Evolutionary conservation across 1,139 yeast species (phyloP), one percentile per base, ranked within the genome.

Genomic region (Nadsonia starkeyi-henricii): DNA sequence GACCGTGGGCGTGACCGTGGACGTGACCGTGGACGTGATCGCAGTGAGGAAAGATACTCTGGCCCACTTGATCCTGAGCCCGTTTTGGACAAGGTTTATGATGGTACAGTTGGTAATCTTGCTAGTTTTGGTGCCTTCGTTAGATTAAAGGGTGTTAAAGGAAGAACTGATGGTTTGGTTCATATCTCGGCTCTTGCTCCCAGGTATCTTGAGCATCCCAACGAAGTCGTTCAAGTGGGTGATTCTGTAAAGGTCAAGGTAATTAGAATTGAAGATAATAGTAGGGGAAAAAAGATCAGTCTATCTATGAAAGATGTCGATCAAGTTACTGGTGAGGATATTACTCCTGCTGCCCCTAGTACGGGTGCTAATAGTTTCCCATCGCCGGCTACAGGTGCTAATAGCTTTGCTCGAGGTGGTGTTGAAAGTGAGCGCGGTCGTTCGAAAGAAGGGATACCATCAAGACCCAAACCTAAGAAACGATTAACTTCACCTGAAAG

Each of bases 91-190:
- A 61, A 68, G 23, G 65, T 83, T 0, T 81, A 81, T 57, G 63
- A 62, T 42, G 96, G 95, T 0, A 64, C 57, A 21, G 82, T 89
- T 1, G 70, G 70, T 43, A 76, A 75, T 45, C 60, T 85, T 3
- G 77, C 79, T 20, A 63, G 74, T 1, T 89, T 78, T 63, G 97
- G 98, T 0, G 94, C 88, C 1, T 89, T 91, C 60, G 76, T 88
- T 0, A 61, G 76, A 5, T 55, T 80, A 37, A 62, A 59, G 3
- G 75, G 73, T 39, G 54, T 68, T 43, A 51, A 60, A 59, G 53
- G 64, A 44, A 54, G 60, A 50, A 57, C 60, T 1, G 78, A 73
- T 42, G 96, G 95, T 0, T 67, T 89, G 26, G 80, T 91, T 44
- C 96, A 89, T 61, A 73, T 85, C 0, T 84, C 95, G 0, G 80